Percentiles rank a stretch among this genome's conserved stretches.
Evolutionary conservation across 2,329 filamentous ascomycete species (phyloP).

Genomic region (Leptographium procerum): DNA sequence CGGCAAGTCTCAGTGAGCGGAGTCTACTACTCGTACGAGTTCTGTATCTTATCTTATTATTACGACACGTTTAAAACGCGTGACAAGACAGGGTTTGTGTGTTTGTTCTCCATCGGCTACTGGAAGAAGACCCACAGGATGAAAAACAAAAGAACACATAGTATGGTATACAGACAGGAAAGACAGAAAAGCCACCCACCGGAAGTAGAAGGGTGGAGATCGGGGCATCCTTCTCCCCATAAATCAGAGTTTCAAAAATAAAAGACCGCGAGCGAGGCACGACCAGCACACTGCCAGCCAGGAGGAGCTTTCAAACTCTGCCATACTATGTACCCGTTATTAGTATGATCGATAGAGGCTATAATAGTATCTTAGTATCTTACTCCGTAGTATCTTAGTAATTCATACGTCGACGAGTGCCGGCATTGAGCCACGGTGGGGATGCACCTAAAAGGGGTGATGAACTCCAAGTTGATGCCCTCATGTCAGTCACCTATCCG

Average conservation of each 20-base stretch:
- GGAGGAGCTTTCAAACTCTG: not conserved
- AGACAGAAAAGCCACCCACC: not conserved
- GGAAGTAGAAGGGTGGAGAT: not conserved
- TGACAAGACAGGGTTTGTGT: not conserved
- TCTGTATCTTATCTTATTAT: not conserved
- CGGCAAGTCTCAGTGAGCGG: not conserved
- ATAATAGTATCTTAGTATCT: too few relatives aligned
- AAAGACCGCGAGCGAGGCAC: not conserved
- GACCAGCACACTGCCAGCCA: not conserved
- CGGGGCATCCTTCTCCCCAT: not conserved
- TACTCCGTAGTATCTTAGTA: too few relatives aligned
- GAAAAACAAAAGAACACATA: not conserved
- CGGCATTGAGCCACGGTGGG: not conserved
- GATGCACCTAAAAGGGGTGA: not conserved
- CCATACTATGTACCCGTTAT: not conserved
- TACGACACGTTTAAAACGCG: not conserved
- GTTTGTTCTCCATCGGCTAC: not conserved
- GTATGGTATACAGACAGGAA: not conserved
- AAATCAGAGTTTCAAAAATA: conserved; percentile 1
- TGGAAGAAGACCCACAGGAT: not conserved
- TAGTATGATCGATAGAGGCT: not conserved
- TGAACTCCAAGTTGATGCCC: not conserved
- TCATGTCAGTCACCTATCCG: not conserved
- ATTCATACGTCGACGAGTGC: not conserved
- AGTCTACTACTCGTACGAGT: not conserved